phyloP scores from a whole-genome alignment of 805 yeast genomes.

The Saturnispora serradocipensis region DNA sequence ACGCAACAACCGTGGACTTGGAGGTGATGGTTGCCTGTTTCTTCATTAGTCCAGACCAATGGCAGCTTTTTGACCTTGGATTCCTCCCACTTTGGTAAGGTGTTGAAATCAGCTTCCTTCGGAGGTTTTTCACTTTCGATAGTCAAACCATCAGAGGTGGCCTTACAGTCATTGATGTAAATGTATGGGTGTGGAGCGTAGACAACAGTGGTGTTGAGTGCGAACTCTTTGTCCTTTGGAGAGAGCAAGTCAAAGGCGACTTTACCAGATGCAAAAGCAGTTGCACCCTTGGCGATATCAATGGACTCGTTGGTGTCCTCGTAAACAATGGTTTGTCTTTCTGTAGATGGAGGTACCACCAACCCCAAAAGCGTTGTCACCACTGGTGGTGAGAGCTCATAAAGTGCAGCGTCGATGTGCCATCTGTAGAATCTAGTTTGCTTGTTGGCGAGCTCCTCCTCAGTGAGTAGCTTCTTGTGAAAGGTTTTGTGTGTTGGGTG shows the following conservation, averaged over 20 bases:
- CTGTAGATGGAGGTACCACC: slow-evolving; percentile 62
- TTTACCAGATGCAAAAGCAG: slow-evolving; percentile 83
- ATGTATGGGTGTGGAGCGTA: slow-evolving; percentile 93
- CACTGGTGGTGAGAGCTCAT: slow-evolving; percentile 78
- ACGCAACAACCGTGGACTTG: slow-evolving; percentile 89
- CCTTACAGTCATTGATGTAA: slow-evolving; percentile 68
- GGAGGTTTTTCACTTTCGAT: slow-evolving; percentile 63
- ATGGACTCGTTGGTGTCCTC: slow-evolving; percentile 57
- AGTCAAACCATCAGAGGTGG: slow-evolving; percentile 79
- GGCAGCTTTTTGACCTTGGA: slow-evolving; percentile 70
- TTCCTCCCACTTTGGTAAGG: slow-evolving; percentile 79
- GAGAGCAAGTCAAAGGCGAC: slow-evolving; percentile 60
- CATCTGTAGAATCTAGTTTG: slow-evolving; percentile 83
- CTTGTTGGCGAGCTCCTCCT: slow-evolving; percentile 52
- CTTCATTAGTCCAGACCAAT: slow-evolving; percentile 87
- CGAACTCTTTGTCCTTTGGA: slow-evolving; percentile 64
- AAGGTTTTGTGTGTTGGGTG: slow-evolving; percentile 82
- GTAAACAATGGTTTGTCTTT: slow-evolving; percentile 55
- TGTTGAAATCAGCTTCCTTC: slow-evolving; percentile 54
- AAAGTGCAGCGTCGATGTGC: slow-evolving; percentile 89
- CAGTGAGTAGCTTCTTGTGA: slow-evolving; percentile 58
- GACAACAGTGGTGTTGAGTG: slow-evolving; percentile 68
- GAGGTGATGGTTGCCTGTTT: slow-evolving; percentile 70
- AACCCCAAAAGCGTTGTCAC: slow-evolving; percentile 80
- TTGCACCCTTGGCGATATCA: slow-evolving; percentile 74